Conservation (phyloP, 305 asterid species). For the Fraxinus floribunda region DNA sequence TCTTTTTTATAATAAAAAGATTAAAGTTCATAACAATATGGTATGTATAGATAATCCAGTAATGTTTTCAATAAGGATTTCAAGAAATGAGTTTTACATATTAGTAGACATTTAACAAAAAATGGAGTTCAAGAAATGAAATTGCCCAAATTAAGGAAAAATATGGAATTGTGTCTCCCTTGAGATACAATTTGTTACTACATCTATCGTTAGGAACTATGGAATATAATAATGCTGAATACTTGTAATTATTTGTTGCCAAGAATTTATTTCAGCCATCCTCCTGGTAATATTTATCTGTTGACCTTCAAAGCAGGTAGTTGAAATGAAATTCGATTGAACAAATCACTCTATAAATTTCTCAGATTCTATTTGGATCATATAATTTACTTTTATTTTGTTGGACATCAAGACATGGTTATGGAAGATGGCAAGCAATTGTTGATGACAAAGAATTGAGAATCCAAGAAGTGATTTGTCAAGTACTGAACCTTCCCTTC, state of each 20-base stretch:
- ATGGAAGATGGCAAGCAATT: constrained; percentile 98
- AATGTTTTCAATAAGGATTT: neutral
- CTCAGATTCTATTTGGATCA: constrained; percentile 14
- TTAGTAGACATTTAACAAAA: neutral
- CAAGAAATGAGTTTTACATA: neutral
- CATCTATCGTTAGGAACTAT: constrained; percentile 23
- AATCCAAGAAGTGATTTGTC: constrained; percentile 83
- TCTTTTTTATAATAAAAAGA: neutral
- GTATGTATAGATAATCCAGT: neutral
- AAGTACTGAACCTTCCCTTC: constrained; percentile 76
- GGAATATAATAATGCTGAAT: constrained; percentile 16
- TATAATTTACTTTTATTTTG: constrained; percentile 23
- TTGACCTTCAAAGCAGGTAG: constrained; percentile 18
- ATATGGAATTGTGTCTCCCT: constrained; percentile 4
- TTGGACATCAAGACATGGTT: constrained; percentile 74
- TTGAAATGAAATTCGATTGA: constrained; percentile 7
- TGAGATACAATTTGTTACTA: neutral
- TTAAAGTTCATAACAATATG: constrained; percentile 6
- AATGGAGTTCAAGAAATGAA: constrained; percentile 5
- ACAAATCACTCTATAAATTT: neutral
- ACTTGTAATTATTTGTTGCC: constrained; percentile 13
- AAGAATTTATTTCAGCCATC: constrained; percentile 6
- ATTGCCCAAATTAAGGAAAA: constrained; percentile 1
- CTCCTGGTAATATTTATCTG: constrained; percentile 6
- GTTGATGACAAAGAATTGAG: constrained; percentile 87